Percentiles rank a stretch among this genome's conserved stretches.
These are phyloP conservation scores for Paramecium caudatum DNA, from an alignment of 73 alveolate genomes.

Conservation along the genomic window DNA sequence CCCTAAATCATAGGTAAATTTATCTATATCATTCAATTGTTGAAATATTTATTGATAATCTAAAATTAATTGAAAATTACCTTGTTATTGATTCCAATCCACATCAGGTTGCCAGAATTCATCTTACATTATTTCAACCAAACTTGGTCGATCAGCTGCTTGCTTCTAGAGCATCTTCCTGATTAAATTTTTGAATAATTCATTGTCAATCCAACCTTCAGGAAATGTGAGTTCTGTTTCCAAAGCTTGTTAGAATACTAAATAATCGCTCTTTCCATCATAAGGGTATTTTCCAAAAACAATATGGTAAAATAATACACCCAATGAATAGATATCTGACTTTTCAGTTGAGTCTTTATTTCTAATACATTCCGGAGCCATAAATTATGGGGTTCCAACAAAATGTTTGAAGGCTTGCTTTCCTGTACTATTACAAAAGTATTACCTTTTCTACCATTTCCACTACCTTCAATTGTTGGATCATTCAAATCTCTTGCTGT, in stretches of 20 bases:
- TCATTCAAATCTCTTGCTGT: conserved; percentile 78
- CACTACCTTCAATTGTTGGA: conserved; percentile 78
- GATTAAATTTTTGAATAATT: conserved; percentile 13
- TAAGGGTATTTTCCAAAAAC: conserved; percentile 75
- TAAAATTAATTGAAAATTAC: not conserved
- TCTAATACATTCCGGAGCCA: conserved; percentile 84
- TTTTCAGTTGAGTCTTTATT: conserved; percentile 75
- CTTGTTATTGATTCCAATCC: not conserved
- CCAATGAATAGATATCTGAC: conserved; percentile 78
- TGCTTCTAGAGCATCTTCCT: conserved; percentile 68
- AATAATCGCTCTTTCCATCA: conserved; percentile 77
- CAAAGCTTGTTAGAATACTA: conserved; percentile 71
- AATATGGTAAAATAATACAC: conserved; percentile 70
- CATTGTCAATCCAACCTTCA: conserved; percentile 44
- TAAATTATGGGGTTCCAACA: conserved; percentile 83
- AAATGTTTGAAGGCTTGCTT: conserved; percentile 76
- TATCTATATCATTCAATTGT: not conserved
- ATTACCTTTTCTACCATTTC: conserved; percentile 72
- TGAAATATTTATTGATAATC: not conserved
- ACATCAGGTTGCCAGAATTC: not conserved
- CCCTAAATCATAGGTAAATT: not conserved
- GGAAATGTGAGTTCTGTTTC: conserved; percentile 68
- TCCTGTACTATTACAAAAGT: not conserved
- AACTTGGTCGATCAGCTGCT: conserved; percentile 26
- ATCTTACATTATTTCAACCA: conserved; percentile 48